Base-by-base conservation (phyloP, 768 basidiomycete genomes). In the Agaricus blazei region DNA sequence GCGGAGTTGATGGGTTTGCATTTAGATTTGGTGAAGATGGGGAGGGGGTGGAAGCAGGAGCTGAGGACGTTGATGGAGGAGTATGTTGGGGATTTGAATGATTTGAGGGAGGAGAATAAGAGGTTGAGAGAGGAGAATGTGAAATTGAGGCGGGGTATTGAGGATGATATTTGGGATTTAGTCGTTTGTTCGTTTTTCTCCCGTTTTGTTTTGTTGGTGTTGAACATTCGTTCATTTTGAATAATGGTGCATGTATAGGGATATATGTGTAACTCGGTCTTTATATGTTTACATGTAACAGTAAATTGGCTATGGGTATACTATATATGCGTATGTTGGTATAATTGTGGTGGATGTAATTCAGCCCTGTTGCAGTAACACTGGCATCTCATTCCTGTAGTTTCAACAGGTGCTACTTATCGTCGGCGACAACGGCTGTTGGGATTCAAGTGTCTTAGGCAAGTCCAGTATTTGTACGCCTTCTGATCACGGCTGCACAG, bases 1-100 rank as follows among this genome's bases (percentile, higher is more conserved):
- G 74, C 79, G n/a, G 84, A 89, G 73, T 81, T 90, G 77, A 77
- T 80, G 65, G 87, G 85, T 2, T 70, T 90, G 54, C 89, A 91
- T 67, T 62, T 91, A 58, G 88, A 91, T 63, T 63, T 90, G 54
- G 72, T 91, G 36, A 75, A 80, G 54, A 84, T 89, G 83, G 85
- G 87, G 1, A 70, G 84, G 34, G 78, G 77, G 26, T 87, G 84
- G 86, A 81, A 81, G 67, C 74, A 67, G 48, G 87, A 89, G 66
- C 70, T 90, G 64, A 72, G 82, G 51, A 74, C 72, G 41, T 63
- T 81, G 61, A 81, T 87, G 78, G 79, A 81, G 34, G 84, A 84
- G 63, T 80, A 80, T 70, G 76, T 72, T 1, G 79, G 77, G 14
- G 86, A 88, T 62, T 65, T 89, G 59, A 72, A 64, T 65, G 75